Base-by-base conservation (phyloP, 306 rosid genomes). In the Boehmeria nivea region DNA sequence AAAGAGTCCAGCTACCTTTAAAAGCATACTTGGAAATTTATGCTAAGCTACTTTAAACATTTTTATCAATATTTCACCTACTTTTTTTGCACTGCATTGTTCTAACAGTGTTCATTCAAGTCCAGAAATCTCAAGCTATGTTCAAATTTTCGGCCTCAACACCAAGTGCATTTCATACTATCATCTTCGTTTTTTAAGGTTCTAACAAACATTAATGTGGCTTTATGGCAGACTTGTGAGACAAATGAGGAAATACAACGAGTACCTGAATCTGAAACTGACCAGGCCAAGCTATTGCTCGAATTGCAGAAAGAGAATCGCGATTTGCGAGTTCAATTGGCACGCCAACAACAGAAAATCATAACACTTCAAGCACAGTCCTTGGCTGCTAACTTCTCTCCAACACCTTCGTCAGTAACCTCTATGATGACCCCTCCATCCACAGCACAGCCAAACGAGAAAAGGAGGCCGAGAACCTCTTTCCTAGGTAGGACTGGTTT, bases 261-360 rank as follows among this genome's bases (percentile, higher is more conserved):
- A 31, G 61, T 60, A 14, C 82, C 81, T 0, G 96, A 66, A 75
- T 72, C 78, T 46, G 95, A 82, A 63, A 65, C 87, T 16, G 98
- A 87, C 56, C 91, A 78, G 57, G 82, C 95, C 28, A 91, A 82
- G 76, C 73, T 87, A 46, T 63, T 91, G 53, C 78, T 78, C 27
- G 96, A 82, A 71, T 66, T 91, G 59, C 96, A 91, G 79, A 87
- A 78, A 69, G 95, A 91, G 76, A 91, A 91, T 47, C 82, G 87
- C 0, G 96, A 91, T 42, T 65, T 91, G 43, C 75, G 96, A 39
- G 71, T 78, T 20, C 98, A 91, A 60, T 57, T 91, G 73, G 89
- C 85, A 31, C 66, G 60, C 16, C 98, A 84, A 45, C 91, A 91
- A 61, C 96, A 84, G 66, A 91, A 87, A 71, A 53, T 87, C 24